These are phyloP conservation scores for Solanum pennellii DNA, from an alignment of 257 asterid species.

Conservation along the genomic window DNA sequence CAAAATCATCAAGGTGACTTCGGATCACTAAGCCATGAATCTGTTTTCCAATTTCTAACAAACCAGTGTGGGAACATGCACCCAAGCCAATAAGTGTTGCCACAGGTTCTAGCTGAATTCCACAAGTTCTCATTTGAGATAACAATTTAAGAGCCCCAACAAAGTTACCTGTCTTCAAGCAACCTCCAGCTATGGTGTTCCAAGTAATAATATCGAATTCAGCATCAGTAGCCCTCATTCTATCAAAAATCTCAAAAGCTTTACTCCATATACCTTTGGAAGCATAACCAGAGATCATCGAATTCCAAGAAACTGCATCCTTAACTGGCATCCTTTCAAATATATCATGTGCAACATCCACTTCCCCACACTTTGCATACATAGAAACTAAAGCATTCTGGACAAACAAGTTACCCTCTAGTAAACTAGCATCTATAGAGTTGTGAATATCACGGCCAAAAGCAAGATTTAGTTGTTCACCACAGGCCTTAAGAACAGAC, in stretches of 20 bases:
- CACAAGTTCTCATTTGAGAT: conserved; percentile 36
- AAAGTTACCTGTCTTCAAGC: conserved; percentile 45
- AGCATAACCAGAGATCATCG: conserved; percentile 67
- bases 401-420: conserved; percentile 49
- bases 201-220: conserved; percentile 41
- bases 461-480: conserved; percentile 47
- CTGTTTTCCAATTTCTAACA: conserved; percentile 50
- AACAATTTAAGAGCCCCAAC: conserved; percentile 45
- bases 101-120: conserved; percentile 45
- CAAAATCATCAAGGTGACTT: conserved; percentile 23
- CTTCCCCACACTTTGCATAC: conserved; percentile 77
- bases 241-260: conserved; percentile 60
- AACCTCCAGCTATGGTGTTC: conserved; percentile 78
- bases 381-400: conserved; percentile 78
- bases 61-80: conserved; percentile 65
- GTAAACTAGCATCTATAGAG: conserved; percentile 31
- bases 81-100: conserved; percentile 63
- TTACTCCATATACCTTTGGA: conserved; percentile 59
- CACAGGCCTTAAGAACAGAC: conserved; percentile 80
- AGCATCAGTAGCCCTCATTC: conserved; percentile 35
- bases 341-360: conserved; percentile 43
- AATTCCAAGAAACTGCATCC: conserved; percentile 78
- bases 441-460: conserved; percentile 54
- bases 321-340: conserved; percentile 51
- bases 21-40: conserved; percentile 71